Evolutionary conservation across 2,329 filamentous ascomycete genomes (phyloP).

Genomic region (Ophiosphaerella narmari): DNA sequence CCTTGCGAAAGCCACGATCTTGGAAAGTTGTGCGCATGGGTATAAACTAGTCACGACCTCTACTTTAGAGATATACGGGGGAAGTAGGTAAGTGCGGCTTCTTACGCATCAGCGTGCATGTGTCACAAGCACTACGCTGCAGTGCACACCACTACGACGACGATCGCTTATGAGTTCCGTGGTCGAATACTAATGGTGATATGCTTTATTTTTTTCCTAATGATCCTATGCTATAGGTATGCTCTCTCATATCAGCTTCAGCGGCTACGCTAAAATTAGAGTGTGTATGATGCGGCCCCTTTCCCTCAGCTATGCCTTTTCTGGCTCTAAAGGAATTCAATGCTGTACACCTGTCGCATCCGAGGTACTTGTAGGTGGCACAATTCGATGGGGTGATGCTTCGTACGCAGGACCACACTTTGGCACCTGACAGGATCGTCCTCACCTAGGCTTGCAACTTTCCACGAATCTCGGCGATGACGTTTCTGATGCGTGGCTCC

Average conservation of each 20-base stretch:
- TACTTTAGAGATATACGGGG: too few relatives aligned
- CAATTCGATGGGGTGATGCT: neutral
- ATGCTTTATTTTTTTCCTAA: neutral
- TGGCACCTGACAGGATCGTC: neutral
- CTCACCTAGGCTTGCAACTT: slow-evolving; percentile 42
- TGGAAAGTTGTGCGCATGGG: too few relatives aligned
- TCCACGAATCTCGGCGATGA: slow-evolving; percentile 64
- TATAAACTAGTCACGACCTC: too few relatives aligned
- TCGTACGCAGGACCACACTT: neutral
- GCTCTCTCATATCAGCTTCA: too few relatives aligned
- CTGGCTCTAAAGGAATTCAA: too few relatives aligned
- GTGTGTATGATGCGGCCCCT: neutral
- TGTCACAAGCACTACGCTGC: too few relatives aligned
- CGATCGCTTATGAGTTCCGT: neutral
- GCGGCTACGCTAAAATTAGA: neutral
- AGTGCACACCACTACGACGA: neutral
- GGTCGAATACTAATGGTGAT: neutral
- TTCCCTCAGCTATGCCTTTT: too few relatives aligned
- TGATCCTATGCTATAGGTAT: neutral
- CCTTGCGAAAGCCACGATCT: too few relatives aligned
- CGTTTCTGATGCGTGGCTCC: slow-evolving; percentile 64
- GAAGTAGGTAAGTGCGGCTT: too few relatives aligned
- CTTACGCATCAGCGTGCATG: too few relatives aligned
- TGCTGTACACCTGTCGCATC: too few relatives aligned
- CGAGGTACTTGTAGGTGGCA: too few relatives aligned